These are phyloP conservation scores for Chloris gayana DNA, from an alignment of 176 grass and related monocot genomes.

Conservation along the genomic window DNA sequence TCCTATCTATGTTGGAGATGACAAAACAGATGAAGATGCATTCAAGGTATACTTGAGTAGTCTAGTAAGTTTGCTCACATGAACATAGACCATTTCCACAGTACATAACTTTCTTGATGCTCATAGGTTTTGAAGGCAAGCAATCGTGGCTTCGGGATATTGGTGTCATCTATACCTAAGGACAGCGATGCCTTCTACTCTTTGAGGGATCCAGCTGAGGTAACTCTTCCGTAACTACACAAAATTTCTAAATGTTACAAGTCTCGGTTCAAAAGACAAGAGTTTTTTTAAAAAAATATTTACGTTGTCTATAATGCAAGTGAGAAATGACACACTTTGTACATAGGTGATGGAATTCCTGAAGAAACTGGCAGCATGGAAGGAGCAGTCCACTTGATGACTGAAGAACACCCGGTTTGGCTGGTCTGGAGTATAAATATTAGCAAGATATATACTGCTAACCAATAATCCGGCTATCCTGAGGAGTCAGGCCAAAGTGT, in stretches of 20 bases:
- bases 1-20: conserved; percentile 95
- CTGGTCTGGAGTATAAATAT: conserved; percentile 54
- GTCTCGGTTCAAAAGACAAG: not conserved
- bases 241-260: not conserved
- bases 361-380: conserved; percentile 72
- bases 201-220: conserved; percentile 83
- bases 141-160: conserved; percentile 78
- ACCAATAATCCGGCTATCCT: conserved; percentile 58
- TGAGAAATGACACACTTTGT: not conserved
- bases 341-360: conserved; percentile 94
- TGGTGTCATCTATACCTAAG: conserved; percentile 87
- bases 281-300: not conserved
- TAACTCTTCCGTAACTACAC: conserved; percentile 25
- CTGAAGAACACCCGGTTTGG: conserved; percentile 25
- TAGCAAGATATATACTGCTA: conserved; percentile 59
- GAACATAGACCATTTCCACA: not conserved
- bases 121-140: conserved; percentile 71
- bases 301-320: not conserved
- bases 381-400: conserved; percentile 48
- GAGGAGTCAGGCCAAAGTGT: conserved; percentile 48
- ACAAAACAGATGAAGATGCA: conserved; percentile 94
- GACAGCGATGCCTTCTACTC: conserved; percentile 90
- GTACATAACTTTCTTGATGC: conserved; percentile 17
- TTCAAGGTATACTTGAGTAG: conserved; percentile 66
- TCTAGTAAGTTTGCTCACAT: not conserved